Base-by-base conservation (phyloP, 2,329 filamentous ascomycete genomes). In the Aspergillus pseudoterreus region DNA sequence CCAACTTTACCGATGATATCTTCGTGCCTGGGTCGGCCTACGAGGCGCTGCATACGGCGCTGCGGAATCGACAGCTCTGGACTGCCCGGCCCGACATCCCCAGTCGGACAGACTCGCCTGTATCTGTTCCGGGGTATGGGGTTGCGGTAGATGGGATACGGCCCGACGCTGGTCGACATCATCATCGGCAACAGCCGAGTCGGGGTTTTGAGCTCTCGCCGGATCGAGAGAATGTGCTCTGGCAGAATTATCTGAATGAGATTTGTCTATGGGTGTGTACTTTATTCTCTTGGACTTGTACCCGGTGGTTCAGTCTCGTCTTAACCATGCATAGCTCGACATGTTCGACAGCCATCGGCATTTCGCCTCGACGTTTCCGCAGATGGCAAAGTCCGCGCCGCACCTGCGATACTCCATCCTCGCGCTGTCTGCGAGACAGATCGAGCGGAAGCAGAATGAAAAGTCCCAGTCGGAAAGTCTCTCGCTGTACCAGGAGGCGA, bases 321-420 rank as follows among this genome's bases (percentile, higher is more conserved):
- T 43, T 51, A 10, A 52, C 35, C 27, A 15, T 22, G 39, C 46
- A 27, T 6, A 71, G 77, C 72, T 81, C 1, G 78, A 82, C 51
- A 81, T 79, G 66, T 80, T 82, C 47, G 79, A 81, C 56, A 69
- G 71, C 27, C 66, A 76, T 44, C 67, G 72, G 1, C 72, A 78
- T 24, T 81, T 81, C 54, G 74, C 75, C 17, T 71, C 75, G 6
- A 72, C 74, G 4, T 66, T 81, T 4, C 76, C 78, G 0, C 71
- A 72, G 15, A 72, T 81, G 60, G 74, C 76, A 1, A 71, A 72
- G 24, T 62, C 69, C 4, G 69, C 75, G 2, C 66, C 70, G 1
- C 73, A 78, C 45, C 65, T 82, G 0, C 68, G 74, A 4, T 79
- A 75, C 57, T 72, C 78, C 1, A 77, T 80, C 38, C 67, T 81